Evolutionary conservation across 1,284 basidiomycete species (phyloP), one percentile per base, ranked within the genome.

Genomic region (Malassezia cuniculi): DNA sequence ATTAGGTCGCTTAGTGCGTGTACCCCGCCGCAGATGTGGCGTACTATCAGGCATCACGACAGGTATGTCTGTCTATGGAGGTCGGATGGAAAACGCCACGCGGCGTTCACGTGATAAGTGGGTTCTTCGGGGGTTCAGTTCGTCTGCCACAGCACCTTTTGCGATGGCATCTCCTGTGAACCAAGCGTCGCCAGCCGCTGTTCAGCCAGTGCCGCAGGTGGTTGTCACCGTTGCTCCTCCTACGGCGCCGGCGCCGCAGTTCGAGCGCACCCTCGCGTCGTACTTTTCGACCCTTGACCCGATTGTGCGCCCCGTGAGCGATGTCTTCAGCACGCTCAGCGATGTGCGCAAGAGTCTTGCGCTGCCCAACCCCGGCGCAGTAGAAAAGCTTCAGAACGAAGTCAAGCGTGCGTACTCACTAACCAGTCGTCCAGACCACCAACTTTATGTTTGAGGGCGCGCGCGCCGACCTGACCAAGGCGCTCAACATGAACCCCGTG

Each of bases 391-490:
- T 27, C 60, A 60, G 40, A 41, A 50, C 12, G 59, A 64, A 37
- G 59, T 60, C 26, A 62, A 60, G 71, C 71, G 86, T 89, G 65
- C 54, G 75, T 31, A 24, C 20, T 14, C 3, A 26, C 12, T 9
- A 6, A 6, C 3, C 63, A 90, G 85, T 78, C 48, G 90, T 86
- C 14, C 85, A 86, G 68, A 71, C 94, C 48, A 82, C 80, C 48
- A 94, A 94, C 74, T 90, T 82, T 71, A 79, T 89, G 67, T 97
- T 95, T 69, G 93, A 99, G 73, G 93, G 93, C 52, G 90, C 75
- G 15, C 77, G 89, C 57, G 93, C 93, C 34, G 93, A 99, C 72
- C 74, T 97, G 56, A 82, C 85, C 46, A 99, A 97, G 73, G 81
- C 78, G 54, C 74, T 97, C 55, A 93, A 85, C 40, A 76, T 83